Evolutionary conservation across 345 rosid genomes (phyloP), one percentile per base, ranked within the genome.

Genomic region (Crucihimalaya himalaica): DNA sequence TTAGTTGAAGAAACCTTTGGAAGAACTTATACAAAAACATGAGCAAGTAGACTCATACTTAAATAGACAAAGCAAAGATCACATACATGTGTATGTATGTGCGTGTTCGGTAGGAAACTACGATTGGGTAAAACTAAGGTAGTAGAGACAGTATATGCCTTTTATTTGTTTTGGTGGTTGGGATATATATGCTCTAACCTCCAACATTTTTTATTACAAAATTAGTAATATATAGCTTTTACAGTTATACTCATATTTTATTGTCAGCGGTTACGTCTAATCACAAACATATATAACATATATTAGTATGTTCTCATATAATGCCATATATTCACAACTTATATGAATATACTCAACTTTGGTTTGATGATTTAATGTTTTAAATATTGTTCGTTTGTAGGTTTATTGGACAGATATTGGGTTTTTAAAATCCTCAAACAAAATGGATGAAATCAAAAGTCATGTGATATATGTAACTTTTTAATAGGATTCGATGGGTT

Each of bases 111-210:
- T 74, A 58, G 40, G 37, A 42, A 12, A 32, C 1, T 15, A 29
- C n/a, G 29, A 39, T 67, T 31, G 37, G 16, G 50, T 61, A 60
- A 66, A 15, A 54, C 71, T 57, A 18, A 47, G 15, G 52, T 52
- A 20, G 48, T 60, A 32, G 39, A 37, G 32, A 18, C 39, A 37
- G 15, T 39, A 39, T 4, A 57, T 15, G 5, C 11, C 13, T 28
- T 14, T 66, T 18, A 16, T 46, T 34, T 51, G 2, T 51, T 53
- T 63, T 70, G 80, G 80, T 63, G 80, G 80, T 77, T 77, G 80
- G 18, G 66, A 70, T 35, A 45, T 63, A 20, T 21, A 63, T 37
- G 60, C 45, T 64, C 71, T 70, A 77, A 70, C 80, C 75, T 70
- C 80, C 80, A 64, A 47, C 34, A 19, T 3, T 43, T 43, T 66